Conservation (phyloP, 2,329 filamentous ascomycete genomes). For the Emergomyces orientalis region DNA sequence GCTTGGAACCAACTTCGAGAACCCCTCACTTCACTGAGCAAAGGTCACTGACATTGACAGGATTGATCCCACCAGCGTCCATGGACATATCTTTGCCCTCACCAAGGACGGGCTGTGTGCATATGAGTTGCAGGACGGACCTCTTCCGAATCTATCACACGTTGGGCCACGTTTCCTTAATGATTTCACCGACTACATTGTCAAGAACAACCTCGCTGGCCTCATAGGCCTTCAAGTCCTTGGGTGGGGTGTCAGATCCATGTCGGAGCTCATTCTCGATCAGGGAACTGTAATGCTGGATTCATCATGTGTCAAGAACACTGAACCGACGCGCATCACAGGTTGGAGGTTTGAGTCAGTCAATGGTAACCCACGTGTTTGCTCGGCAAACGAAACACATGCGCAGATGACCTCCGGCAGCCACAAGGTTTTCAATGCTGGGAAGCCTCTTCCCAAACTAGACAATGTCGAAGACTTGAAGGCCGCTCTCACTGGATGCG, state of each 20-base stretch:
- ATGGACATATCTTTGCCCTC: not conserved
- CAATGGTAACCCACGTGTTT: too few species aligned
- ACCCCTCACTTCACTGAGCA: not conserved
- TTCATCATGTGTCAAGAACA: not conserved
- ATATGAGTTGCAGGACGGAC: not conserved
- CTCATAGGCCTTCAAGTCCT: not conserved
- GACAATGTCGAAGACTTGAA: conserved; percentile 1
- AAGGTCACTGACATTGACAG: not conserved
- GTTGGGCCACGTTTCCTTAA: not conserved
- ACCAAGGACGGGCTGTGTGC: not conserved
- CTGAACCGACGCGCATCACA: too few species aligned
- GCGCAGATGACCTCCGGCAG: too few species aligned
- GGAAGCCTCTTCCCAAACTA: too few species aligned
- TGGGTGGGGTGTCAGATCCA: not conserved
- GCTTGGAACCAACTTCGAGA: not conserved
- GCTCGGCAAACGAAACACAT: too few species aligned
- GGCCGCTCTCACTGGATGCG: not conserved
- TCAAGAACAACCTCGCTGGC: not conserved
- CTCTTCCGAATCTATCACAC: not conserved
- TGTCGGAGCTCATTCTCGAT: not conserved
- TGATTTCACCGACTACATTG: not conserved
- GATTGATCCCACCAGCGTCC: not conserved
- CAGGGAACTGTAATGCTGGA: not conserved
- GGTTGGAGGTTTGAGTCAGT: too few species aligned
- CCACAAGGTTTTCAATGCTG: too few species aligned